A percentile compares a stretch with the other conserved stretches of the same genome.
Evolutionary conservation across 495 filamentous ascomycete species (phyloP).

Genomic region (Penicillium goetzii): DNA sequence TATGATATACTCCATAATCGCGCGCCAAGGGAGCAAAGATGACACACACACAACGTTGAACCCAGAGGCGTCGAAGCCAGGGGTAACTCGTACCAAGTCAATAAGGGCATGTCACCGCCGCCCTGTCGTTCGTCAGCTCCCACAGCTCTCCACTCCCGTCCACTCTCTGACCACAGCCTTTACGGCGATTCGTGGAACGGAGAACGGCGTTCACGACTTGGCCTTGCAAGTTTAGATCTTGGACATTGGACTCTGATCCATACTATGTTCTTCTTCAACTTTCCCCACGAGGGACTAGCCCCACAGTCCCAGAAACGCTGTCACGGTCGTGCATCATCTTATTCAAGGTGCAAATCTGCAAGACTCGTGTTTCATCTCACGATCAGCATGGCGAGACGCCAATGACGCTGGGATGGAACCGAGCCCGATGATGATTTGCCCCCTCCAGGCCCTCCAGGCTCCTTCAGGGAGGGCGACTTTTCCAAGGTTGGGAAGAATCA

Average conservation of each 20-base stretch:
- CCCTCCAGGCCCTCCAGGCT: neutral
- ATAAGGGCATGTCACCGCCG: conserved; percentile 12
- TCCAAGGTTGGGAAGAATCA: conserved; percentile 32
- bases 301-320: conserved; percentile 12
- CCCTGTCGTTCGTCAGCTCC: conserved; percentile 16
- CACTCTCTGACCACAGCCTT: conserved; percentile 2
- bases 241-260: neutral
- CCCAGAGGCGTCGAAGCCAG: conserved; percentile 8
- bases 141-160: conserved; percentile 11
- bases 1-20: conserved; percentile 15
- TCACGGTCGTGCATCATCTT: conserved; percentile 10
- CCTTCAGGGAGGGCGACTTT: conserved; percentile 18
- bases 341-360: neutral
- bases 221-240: neutral
- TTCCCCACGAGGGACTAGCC: conserved; percentile 14
- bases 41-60: too few relatives aligned
- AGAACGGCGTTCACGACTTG: neutral
- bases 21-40: conserved; percentile 23
- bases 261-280: neutral
- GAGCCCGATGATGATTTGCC: conserved; percentile 24
- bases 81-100: neutral
- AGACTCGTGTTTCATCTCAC: conserved; percentile 20
- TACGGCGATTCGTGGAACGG: neutral
- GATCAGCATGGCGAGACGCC: conserved; percentile 27
- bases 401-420: conserved; percentile 24